Evolutionary conservation across 2,329 filamentous ascomycete genomes (phyloP).

Genomic region (Ophiostoma perfectum): DNA sequence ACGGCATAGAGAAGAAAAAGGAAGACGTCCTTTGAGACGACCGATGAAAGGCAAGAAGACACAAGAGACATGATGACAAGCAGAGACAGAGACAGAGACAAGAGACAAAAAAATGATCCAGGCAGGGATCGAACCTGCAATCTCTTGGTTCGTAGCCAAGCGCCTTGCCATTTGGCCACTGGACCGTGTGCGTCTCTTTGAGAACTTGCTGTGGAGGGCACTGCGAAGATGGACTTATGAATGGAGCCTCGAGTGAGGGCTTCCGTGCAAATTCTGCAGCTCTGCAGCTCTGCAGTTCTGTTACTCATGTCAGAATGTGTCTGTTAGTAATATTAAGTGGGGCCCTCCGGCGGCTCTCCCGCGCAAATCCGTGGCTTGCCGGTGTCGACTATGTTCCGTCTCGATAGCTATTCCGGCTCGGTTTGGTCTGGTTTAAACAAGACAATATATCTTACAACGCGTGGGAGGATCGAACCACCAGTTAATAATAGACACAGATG

Average conservation of each 20-base stretch:
- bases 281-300: not conserved
- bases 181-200: constrained; percentile 20
- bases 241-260: not conserved
- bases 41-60: not conserved
- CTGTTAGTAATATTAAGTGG: not conserved
- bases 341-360: not conserved
- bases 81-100: not conserved
- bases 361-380: not conserved
- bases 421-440: not conserved
- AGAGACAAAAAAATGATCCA: constrained; percentile 24
- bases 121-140: constrained; percentile 37
- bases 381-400: not conserved
- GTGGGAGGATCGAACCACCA: not conserved
- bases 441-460: not conserved
- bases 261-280: not conserved
- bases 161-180: constrained; percentile 35
- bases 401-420: too few species aligned
- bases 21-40: not conserved
- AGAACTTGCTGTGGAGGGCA: not conserved
- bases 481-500: not conserved
- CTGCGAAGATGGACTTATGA: not conserved
- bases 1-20: not conserved
- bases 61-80: not conserved
- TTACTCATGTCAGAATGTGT: not conserved
- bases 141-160: constrained; percentile 38